These are phyloP conservation scores for Suaeda aralocaspica DNA, from an alignment of 148 eudicot genomes.

Conservation along the genomic window DNA sequence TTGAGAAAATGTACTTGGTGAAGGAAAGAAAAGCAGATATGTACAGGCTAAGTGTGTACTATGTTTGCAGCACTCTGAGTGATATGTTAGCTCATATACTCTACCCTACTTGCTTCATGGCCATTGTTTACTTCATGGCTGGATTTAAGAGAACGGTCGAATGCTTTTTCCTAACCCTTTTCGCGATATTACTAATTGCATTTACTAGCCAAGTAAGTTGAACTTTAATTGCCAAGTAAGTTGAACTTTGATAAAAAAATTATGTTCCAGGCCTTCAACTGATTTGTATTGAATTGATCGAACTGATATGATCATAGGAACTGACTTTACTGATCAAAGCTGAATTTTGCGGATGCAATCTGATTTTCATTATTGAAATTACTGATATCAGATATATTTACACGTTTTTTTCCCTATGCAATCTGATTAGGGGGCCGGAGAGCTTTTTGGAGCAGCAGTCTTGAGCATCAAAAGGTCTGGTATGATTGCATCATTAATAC, in stretches of 20 bases:
- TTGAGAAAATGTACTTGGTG: slow-evolving; percentile 83
- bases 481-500: slow-evolving; percentile 74
- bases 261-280: neutral
- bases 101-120: slow-evolving; percentile 75
- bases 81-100: slow-evolving; percentile 92
- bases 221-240: neutral
- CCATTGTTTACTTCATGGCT: slow-evolving; percentile 91
- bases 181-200: slow-evolving; percentile 56
- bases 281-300: neutral
- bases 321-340: no score
- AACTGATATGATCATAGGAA: neutral
- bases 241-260: no score
- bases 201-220: slow-evolving; percentile 79
- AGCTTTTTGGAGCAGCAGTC: slow-evolving; percentile 89
- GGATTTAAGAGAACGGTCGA: slow-evolving; percentile 62
- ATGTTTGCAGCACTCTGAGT: slow-evolving; percentile 79
- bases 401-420: neutral
- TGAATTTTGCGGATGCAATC: neutral
- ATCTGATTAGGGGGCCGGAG: slow-evolving; percentile 80
- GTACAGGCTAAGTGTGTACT: slow-evolving; percentile 95
- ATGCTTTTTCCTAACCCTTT: slow-evolving; percentile 71
- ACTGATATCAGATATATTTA: neutral
- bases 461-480: slow-evolving; percentile 85
- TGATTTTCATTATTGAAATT: neutral
- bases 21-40: slow-evolving; percentile 96